These are phyloP conservation scores for Tetrastigma voinierianum DNA, from an alignment of 164 flowering plant species.

Conservation along the genomic window DNA sequence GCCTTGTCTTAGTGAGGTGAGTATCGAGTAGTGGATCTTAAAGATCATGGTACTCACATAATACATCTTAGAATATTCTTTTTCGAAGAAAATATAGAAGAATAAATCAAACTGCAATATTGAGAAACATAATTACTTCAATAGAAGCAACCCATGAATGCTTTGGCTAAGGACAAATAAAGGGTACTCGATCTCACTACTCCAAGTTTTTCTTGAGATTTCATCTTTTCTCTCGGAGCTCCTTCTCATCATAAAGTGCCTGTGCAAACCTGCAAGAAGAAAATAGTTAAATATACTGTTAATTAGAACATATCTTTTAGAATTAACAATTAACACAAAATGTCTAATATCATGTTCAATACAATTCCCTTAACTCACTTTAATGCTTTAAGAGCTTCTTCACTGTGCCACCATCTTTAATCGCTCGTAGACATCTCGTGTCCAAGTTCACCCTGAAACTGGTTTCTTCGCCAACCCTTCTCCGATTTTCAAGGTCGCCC, in stretches of 20 bases:
- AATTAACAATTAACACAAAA: too few relatives aligned
- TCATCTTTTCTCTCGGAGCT: conserved; percentile 26
- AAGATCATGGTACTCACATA: too few relatives aligned
- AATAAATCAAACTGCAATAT: too few relatives aligned
- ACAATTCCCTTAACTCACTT: not conserved
- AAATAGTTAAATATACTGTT: not conserved
- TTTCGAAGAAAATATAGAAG: too few relatives aligned
- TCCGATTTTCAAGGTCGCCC: conserved; percentile 27
- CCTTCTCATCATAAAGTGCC: conserved; percentile 29
- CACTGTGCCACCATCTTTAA: conserved; percentile 12
- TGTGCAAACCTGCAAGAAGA: conserved; percentile 32
- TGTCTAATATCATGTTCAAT: not conserved
- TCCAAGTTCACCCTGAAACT: conserved; percentile 26
- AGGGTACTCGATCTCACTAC: too few relatives aligned
- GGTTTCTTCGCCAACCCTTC: conserved; percentile 27
- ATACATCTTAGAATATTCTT: too few relatives aligned
- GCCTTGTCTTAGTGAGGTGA: too few relatives aligned
- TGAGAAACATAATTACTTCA: too few relatives aligned
- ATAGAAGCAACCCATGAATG: too few relatives aligned
- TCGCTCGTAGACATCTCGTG: conserved; percentile 10
- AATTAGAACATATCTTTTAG: too few relatives aligned
- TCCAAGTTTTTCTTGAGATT: not conserved
- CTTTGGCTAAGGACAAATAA: not conserved
- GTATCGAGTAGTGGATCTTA: too few relatives aligned
- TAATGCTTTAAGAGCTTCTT: conserved; percentile 21